Conservation (phyloP, 108 stramenopile genomes). For the Chaetoceros tenuissimus region DNA sequence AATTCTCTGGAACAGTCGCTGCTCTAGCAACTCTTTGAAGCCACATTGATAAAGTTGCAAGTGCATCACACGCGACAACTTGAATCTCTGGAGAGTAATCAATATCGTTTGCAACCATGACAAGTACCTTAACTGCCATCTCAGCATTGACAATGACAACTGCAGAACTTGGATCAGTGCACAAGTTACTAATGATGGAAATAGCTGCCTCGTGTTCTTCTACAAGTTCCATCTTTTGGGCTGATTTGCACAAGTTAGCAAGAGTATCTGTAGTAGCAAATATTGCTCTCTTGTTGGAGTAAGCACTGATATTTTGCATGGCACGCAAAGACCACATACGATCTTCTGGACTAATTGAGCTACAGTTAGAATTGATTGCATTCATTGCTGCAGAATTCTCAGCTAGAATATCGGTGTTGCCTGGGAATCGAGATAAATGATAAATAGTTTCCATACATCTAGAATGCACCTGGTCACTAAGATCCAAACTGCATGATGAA, state of each 20-base stretch:
- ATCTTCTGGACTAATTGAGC: slow-evolving; percentile 32
- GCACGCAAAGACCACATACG: slow-evolving; percentile 60
- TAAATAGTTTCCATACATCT: slow-evolving; percentile 80
- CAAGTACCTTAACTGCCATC: slow-evolving; percentile 72
- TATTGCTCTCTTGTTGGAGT: slow-evolving; percentile 42
- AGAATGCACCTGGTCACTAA: slow-evolving; percentile 58
- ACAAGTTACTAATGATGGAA: slow-evolving; percentile 61
- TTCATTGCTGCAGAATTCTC: slow-evolving; percentile 36
- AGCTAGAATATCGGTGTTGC: slow-evolving; percentile 45
- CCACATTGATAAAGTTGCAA: slow-evolving; percentile 76
- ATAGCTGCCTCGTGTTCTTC: slow-evolving; percentile 69
- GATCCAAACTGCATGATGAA: slow-evolving; percentile 6
- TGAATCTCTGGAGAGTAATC: slow-evolving; percentile 40
- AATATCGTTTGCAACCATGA: slow-evolving; percentile 64
- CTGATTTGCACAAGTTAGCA: slow-evolving; percentile 42
- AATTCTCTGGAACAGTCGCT: slow-evolving; percentile 52
- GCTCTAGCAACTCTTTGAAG: slow-evolving; percentile 71
- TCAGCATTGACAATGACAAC: slow-evolving; percentile 73
- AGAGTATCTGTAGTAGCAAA: slow-evolving; percentile 44
- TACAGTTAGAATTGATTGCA: slow-evolving; percentile 34
- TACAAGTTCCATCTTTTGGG: slow-evolving; percentile 40
- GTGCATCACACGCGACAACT: slow-evolving; percentile 58
- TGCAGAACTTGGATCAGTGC: slow-evolving; percentile 73
- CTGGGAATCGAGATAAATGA: slow-evolving; percentile 67
- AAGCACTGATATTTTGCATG: slow-evolving; percentile 70